Conservation (phyloP, 176 grass and related monocot species). For the Cenchrus fungigraminus region DNA sequence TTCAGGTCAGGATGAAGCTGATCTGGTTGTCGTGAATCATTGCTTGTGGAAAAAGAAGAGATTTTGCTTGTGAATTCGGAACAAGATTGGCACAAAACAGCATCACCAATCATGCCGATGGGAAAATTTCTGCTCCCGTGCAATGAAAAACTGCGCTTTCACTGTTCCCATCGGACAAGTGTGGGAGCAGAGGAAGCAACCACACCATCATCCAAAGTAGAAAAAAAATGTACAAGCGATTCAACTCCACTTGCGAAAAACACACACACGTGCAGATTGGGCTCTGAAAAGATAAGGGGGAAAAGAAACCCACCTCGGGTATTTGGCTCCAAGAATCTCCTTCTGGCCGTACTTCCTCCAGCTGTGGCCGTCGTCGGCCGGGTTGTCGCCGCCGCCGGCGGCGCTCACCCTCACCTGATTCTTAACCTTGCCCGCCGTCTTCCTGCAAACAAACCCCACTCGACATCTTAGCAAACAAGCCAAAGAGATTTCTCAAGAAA, state of each 20-base stretch:
- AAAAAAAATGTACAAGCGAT: background rate
- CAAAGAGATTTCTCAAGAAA: background rate
- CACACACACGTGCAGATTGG: background rate
- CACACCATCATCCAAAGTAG: background rate
- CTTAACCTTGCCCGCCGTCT: constrained; percentile 36
- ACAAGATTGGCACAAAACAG: background rate
- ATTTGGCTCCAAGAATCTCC: constrained; percentile 56
- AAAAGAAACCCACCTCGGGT: constrained; percentile 52
- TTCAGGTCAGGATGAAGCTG: background rate
- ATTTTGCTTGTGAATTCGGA: background rate
- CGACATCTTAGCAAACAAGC: background rate
- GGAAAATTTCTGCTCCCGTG: background rate
- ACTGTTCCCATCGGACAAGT: constrained; percentile 31
- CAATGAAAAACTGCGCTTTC: background rate
- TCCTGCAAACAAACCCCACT: constrained; percentile 42
- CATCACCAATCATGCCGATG: background rate
- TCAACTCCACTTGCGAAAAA: background rate
- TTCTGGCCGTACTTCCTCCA: constrained; percentile 92
- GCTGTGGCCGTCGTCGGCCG: constrained; percentile 59
- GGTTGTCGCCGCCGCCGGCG: constrained; percentile 30
- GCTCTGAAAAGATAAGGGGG: background rate
- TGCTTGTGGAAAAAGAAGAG: background rate
- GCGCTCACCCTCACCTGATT: constrained; percentile 52
- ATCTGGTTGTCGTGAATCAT: background rate
- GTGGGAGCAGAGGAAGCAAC: background rate